Evolutionary conservation across 768 basidiomycete species (phyloP), one percentile per base, ranked within the genome.

Genomic region (Chalciporus pseudorubinellus): DNA sequence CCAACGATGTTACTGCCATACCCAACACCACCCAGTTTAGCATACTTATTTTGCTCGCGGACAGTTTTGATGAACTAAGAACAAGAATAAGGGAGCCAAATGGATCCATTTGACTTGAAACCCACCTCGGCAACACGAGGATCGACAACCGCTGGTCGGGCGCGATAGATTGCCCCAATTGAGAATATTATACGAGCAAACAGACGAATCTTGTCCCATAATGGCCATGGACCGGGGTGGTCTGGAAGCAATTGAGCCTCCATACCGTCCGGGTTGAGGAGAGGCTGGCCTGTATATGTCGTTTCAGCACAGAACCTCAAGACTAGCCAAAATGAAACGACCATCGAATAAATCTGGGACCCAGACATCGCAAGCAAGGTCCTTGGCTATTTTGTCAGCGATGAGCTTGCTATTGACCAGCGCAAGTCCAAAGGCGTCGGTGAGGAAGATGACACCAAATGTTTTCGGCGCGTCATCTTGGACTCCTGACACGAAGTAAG

Each of bases 321-420:
- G 3, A 20, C 13, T 36, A 14, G 18, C 38, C 36, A 4, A 29
- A 43, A n/a, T 16, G 48, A 31, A 59, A 69, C 41, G 47, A 79
- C 83, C 84, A 53, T 71, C 62, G 57, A 84, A 85, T 43, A 81
- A 63, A 65, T 86, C 82, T 9, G 83, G 84, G 16, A 82, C 72
- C 77, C 80, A 85, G 16, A 84, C 82, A 57, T 85, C 84, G 54
- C 82, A 80, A 16, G 70, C 66, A 24, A 84, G 59, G 14, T 66
- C 58, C 50, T 74, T 66, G 8, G 82, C 73, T 20, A 83, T 60
- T 22, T 71, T 67, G 63, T 85, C 83, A 2, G 83, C 82, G 6
- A 84, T 68, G 51, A 87, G 72, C 57, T 80, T 82, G 54, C 67
- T 72, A 56, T 84, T 84, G 31, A 72, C 56, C 14, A 84, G 60